Evolutionary conservation across 2,329 filamentous ascomycete genomes (phyloP).

Genomic region (Fusarium acutatum): DNA sequence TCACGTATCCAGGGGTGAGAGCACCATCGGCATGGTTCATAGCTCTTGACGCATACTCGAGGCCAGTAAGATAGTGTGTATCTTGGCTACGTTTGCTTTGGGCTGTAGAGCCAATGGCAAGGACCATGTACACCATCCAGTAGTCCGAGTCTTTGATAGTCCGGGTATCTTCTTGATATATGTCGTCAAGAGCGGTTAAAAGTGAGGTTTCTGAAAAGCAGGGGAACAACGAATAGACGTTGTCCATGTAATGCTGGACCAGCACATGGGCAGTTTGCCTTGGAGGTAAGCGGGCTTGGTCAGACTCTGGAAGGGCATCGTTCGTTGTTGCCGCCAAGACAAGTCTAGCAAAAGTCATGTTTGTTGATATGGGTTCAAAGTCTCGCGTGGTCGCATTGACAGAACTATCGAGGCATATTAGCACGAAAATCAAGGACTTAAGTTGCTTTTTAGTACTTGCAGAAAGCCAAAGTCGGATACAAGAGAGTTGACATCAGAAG

Average conservation of each 20-base stretch:
- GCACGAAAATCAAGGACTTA: not conserved
- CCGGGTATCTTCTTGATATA: slow-evolving; percentile 76
- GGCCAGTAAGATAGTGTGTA: slow-evolving; percentile 65
- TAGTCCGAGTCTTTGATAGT: slow-evolving; percentile 75
- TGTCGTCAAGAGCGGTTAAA: slow-evolving; percentile 79
- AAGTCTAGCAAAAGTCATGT: slow-evolving; percentile 91
- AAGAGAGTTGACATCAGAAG: slow-evolving; percentile 87
- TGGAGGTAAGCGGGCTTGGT: slow-evolving; percentile 72
- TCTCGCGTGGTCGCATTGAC: slow-evolving; percentile 95
- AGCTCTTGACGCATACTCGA: slow-evolving; percentile 69
- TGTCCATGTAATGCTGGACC: slow-evolving; percentile 85
- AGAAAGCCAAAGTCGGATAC: slow-evolving; percentile 94
- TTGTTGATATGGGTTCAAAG: slow-evolving; percentile 86
- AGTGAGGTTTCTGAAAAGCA: slow-evolving; percentile 83
- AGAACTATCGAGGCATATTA: slow-evolving; percentile 63
- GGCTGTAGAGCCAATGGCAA: slow-evolving; percentile 81
- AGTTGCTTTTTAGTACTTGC: slow-evolving; percentile 55
- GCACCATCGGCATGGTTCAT: slow-evolving; percentile 83
- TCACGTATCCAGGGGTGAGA: slow-evolving; percentile 82
- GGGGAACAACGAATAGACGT: slow-evolving; percentile 81
- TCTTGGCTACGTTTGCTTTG: slow-evolving; percentile 76
- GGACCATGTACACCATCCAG: slow-evolving; percentile 88
- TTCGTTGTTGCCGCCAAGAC: slow-evolving; percentile 85
- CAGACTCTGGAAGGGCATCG: slow-evolving; percentile 71
- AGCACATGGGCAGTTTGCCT: slow-evolving; percentile 73